phyloP scores from a whole-genome alignment of 768 basidiomycete genomes.

The Lenzites betulinus region DNA sequence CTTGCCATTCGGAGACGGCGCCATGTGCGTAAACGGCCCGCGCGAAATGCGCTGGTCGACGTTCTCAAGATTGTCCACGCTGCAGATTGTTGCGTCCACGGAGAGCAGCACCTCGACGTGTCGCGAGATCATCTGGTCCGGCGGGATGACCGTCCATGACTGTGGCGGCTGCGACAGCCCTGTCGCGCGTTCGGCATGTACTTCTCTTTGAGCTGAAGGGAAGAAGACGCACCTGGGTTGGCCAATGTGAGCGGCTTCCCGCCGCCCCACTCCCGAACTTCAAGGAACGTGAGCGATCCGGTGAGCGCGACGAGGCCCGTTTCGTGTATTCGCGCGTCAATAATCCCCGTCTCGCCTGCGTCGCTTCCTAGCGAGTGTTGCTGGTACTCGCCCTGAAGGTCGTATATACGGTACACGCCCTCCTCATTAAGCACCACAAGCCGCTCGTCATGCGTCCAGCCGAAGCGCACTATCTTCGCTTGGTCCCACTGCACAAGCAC shows the following conservation, averaged over 20 bases:
- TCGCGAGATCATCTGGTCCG: conserved; percentile 64
- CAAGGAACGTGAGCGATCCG: conserved; percentile 70
- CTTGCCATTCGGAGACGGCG: conserved; percentile 93
- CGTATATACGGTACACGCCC: conserved; percentile 88
- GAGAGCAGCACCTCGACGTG: conserved; percentile 44
- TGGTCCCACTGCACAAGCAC: conserved; percentile 80
- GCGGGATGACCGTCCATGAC: conserved; percentile 88
- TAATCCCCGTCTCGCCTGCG: conserved; percentile 77
- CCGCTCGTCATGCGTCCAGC: conserved; percentile 82
- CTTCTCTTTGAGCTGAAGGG: background rate
- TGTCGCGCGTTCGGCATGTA: conserved; percentile 29
- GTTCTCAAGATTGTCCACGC: conserved; percentile 86
- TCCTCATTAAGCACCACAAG: conserved; percentile 90
- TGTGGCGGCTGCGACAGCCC: conserved; percentile 78
- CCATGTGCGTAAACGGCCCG: conserved; percentile 86
- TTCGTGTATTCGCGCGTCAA: conserved; percentile 86
- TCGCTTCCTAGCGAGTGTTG: conserved; percentile 86
- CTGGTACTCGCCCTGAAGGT: conserved; percentile 81
- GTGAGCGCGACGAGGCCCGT: conserved; percentile 87
- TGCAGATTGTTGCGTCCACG: conserved; percentile 75
- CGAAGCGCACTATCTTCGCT: conserved; percentile 76
- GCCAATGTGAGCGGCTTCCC: conserved; percentile 71
- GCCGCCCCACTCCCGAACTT: conserved; percentile 90
- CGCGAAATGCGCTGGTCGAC: conserved; percentile 86
- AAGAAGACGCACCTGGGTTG: conserved; percentile 60